A percentile compares a stretch with the other conserved stretches of the same genome.
phyloP scores from a whole-genome alignment of 2,329 filamentous ascomycete species.

The Tolypocladium pustulatum region DNA sequence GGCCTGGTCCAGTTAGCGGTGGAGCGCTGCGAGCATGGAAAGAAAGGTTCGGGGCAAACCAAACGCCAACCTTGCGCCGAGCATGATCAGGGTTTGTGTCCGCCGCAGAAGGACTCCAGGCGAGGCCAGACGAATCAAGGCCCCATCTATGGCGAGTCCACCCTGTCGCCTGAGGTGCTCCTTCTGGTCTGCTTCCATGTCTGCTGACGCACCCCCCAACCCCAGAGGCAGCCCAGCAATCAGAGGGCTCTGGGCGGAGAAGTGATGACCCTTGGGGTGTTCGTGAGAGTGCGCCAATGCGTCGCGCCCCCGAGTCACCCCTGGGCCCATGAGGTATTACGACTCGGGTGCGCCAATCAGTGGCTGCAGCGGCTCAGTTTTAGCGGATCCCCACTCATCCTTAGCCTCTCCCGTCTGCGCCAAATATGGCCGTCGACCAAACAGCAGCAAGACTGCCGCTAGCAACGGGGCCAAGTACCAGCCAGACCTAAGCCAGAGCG shows the following conservation, averaged over 20 bases:
- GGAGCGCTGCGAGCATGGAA: not conserved
- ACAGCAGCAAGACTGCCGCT: slow-evolving; percentile 1
- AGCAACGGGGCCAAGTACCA: not conserved
- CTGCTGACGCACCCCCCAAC: not conserved
- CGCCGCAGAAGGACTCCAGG: too few relatives aligned
- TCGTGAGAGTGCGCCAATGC: not conserved
- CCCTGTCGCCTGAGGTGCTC: not conserved
- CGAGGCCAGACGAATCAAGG: not conserved
- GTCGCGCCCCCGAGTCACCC: not conserved
- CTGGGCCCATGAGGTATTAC: not conserved
- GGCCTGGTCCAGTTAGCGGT: not conserved
- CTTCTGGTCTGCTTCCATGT: not conserved
- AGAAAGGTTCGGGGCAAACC: not conserved
- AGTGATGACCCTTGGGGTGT: not conserved
- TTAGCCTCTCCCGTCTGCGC: slow-evolving; percentile 3
- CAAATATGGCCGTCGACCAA: slow-evolving; percentile 1
- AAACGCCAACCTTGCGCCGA: not conserved
- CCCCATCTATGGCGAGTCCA: not conserved
- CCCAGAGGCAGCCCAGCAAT: not conserved
- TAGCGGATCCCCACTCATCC: slow-evolving; percentile 1
- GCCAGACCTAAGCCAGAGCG: slow-evolving; percentile 7
- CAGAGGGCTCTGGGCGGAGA: not conserved
- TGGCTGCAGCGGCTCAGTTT: not conserved
- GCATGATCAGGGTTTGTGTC: not conserved
- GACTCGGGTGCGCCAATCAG: slow-evolving; percentile 1